A percentile compares a stretch with the other conserved stretches of the same genome.
phyloP scores from a whole-genome alignment of 2,329 filamentous ascomycete genomes.

The Tothia fuscella region DNA sequence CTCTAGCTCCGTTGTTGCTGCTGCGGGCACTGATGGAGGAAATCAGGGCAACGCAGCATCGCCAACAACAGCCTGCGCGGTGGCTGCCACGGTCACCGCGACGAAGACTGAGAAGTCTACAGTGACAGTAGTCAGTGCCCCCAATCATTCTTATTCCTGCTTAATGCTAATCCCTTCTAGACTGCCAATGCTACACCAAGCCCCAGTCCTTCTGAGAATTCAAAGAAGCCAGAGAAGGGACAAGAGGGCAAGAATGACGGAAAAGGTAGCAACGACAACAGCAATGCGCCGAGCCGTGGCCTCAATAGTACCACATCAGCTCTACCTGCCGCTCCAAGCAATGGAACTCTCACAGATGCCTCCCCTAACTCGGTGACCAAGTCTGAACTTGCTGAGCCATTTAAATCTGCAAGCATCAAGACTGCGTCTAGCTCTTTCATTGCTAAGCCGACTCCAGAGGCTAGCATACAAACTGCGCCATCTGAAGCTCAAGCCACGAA shows the following conservation, averaged over 20 bases:
- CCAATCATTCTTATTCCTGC: background rate
- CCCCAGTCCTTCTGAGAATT: background rate
- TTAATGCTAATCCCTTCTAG: background rate
- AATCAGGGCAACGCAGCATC: background rate
- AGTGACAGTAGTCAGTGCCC: background rate
- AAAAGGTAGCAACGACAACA: background rate
- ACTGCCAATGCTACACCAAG: background rate
- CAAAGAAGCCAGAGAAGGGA: too few relatives aligned
- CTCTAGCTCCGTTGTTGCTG: background rate
- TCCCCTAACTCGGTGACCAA: too few relatives aligned
- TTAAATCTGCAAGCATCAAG: too few relatives aligned
- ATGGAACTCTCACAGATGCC: too few relatives aligned
- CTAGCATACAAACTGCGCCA: too few relatives aligned
- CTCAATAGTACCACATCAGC: background rate
- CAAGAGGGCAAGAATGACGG: too few relatives aligned
- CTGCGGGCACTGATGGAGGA: background rate
- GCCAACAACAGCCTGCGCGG: background rate
- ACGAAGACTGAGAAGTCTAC: constrained; percentile 1
- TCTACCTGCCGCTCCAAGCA: background rate
- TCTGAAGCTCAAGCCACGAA: too few relatives aligned
- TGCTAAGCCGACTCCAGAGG: too few relatives aligned
- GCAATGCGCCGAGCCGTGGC: background rate
- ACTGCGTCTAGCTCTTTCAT: too few relatives aligned
- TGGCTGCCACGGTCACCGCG: background rate
- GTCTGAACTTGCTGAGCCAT: too few relatives aligned